Evolutionary conservation across 495 filamentous ascomycete species (phyloP), one percentile per base, ranked within the genome.

Genomic region (Rhypophila decipiens): DNA sequence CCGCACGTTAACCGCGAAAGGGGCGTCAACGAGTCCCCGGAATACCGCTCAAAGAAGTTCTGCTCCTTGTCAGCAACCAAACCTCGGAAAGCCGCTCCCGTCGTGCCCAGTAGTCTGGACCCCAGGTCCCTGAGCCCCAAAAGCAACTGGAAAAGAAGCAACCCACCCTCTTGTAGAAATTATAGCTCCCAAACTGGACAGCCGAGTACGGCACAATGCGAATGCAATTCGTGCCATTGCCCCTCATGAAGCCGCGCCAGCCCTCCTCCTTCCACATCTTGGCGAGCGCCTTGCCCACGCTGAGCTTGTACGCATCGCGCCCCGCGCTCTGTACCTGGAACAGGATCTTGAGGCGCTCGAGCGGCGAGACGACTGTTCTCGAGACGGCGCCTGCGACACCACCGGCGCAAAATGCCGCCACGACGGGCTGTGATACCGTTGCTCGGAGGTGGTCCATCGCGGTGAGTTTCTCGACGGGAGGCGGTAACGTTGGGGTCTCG

Each of bases 221-320:
- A 57, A 97, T 89, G 69, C 93, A 98, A 67, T 98, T 98, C 37
- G 90, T 95, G 44, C 93, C 93, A 62, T 98, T 98, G 23, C 93
- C 93, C 52, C 89, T 79, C 90, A 98, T 90, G 56, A 96, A 91
- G 2, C 93, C 93, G 62, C 79, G 81, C 87, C 88, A 96, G 18
- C 93, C 93, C 70, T 98, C 93, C 61, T 98, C 93, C 56, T 74
- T 83, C 77, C 90, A 93, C 83, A 98, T 98, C 70, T 97, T 97
- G 44, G 64, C 75, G 46, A 98, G 75, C 15, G 87, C 94, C 64
- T 94, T 85, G 58, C 83, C 83, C 43, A 96, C 87, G 20, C 88
- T 90, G 53, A 95, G 66, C 61, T 88, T 90, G 67, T 98, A 98
- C 58, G 94, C 91, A 45, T 85, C 82, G 54, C 87, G 79, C n/a